These are phyloP conservation scores for Beta vulgaris DNA, from an alignment of 148 eudicot species.

Conservation along the genomic window DNA sequence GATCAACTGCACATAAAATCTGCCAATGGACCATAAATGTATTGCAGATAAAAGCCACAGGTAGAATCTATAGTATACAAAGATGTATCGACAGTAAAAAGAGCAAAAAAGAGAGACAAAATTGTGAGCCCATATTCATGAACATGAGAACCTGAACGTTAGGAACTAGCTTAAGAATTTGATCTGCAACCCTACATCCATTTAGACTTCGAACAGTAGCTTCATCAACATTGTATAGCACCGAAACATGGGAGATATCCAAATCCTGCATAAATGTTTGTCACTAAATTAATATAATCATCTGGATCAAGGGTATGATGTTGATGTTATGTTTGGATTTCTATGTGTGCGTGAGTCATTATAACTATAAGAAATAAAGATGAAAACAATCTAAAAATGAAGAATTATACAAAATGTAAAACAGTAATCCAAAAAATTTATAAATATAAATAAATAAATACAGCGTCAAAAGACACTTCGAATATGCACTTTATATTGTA, in stretches of 20 bases:
- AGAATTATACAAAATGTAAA: too few species aligned
- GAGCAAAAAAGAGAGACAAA: neutral
- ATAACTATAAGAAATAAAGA: too few species aligned
- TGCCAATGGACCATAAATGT: neutral
- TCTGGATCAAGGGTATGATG: too few species aligned
- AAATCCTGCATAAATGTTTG: slow-evolving; percentile 45
- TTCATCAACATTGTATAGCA: slow-evolving; percentile 71
- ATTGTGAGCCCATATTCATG: neutral
- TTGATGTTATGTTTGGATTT: too few species aligned
- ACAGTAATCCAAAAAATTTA: too few species aligned
- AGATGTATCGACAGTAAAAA: neutral
- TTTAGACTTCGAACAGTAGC: slow-evolving; percentile 89
- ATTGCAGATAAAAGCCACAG: neutral
- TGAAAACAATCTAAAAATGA: too few species aligned
- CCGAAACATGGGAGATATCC: slow-evolving; percentile 70
- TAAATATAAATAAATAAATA: too few species aligned
- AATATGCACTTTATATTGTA: neutral
- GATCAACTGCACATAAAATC: neutral
- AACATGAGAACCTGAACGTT: slow-evolving; percentile 51
- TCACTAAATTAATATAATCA: neutral
- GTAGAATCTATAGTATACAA: too few species aligned
- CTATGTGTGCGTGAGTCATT: too few species aligned
- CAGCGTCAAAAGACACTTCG: too few species aligned
- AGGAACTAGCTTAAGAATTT: slow-evolving; percentile 87
- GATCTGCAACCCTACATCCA: slow-evolving; percentile 93